phyloP scores from a whole-genome alignment of 441 rosid species.

The Erodium texanum region DNA sequence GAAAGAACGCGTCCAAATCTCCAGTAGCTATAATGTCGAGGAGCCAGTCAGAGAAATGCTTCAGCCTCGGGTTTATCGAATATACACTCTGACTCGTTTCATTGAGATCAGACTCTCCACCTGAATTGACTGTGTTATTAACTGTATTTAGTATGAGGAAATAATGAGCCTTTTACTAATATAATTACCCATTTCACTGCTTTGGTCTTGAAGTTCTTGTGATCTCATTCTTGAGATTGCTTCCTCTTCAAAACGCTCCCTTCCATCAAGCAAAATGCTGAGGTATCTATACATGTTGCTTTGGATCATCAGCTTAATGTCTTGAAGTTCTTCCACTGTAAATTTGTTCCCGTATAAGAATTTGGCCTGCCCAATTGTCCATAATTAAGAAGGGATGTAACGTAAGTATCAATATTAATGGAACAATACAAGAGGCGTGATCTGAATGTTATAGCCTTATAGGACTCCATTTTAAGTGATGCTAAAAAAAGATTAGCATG shows the following conservation, averaged over 20 bases:
- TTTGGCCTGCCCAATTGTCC: constrained; percentile 59
- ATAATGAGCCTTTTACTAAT: neutral
- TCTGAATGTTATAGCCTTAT: neutral
- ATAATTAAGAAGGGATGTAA: constrained; percentile 9
- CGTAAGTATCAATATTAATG: constrained; percentile 2
- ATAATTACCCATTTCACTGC: constrained; percentile 42
- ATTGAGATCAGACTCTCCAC: constrained; percentile 32
- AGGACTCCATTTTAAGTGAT: neutral
- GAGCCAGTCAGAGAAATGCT: constrained; percentile 98
- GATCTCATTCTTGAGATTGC: constrained; percentile 41
- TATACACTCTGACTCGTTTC: constrained; percentile 50
- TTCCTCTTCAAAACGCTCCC: constrained; percentile 99
- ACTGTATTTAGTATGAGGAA: neutral
- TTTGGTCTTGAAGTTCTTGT: constrained; percentile 35
- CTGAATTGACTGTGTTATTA: constrained; percentile 25
- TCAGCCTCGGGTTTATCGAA: constrained; percentile 83
- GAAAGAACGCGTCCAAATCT: constrained; percentile 94
- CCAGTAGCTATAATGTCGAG: constrained; percentile 98
- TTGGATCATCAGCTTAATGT: constrained; percentile 93
- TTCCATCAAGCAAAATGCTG: constrained; percentile 90
- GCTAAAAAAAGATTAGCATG: neutral
- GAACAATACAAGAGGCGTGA: neutral
- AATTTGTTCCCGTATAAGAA: constrained; percentile 93
- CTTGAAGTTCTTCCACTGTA: constrained; percentile 68
- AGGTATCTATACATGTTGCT: constrained; percentile 97